Evolutionary conservation across 1,284 basidiomycete genomes (phyloP), one percentile per base, ranked within the genome.

Genomic region (Puccinia horiana): DNA sequence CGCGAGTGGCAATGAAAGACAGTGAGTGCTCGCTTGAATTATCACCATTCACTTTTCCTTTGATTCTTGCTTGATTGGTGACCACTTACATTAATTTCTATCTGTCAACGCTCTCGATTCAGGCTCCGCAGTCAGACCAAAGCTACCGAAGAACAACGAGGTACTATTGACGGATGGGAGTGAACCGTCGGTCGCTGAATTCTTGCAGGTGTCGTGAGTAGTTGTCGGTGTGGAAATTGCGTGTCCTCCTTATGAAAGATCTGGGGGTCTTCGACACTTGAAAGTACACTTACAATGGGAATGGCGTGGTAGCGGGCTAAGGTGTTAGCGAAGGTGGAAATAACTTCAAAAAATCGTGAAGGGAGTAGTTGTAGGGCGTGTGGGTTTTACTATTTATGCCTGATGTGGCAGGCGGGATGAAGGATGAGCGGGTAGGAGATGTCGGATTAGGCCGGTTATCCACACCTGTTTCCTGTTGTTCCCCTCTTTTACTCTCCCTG

Each of bases 101-200:
- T 69, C n/a, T 70, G n/a, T 6, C 5, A 42, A 20, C 20, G 26
- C 20, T n/a, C 6, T 5, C 18, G 23, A 40, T 40, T 69, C 23
- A 70, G 69, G 42, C 69, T 70, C 14, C 69, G 69, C 47, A 70
- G 69, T 49, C 69, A 70, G 47, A 70, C 69, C n/a, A 70, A 70
- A 49, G 37, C 63, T 23, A 23, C 11, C 26, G 69, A 70, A 42
- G 69, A 70, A 42, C 69, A 29, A 18, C 44, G 20, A n/a, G n/a
- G 12, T 29, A 14, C 20, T 70, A 49, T 42, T 44, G 49, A n/a
- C n/a, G n/a, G n/a, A n/a, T n/a, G n/a, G n/a, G n/a, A n/a, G n/a
- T n/a, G n/a, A n/a, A n/a, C n/a, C n/a, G n/a, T n/a, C n/a, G n/a
- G n/a, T n/a, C 47, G 69, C 47, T 18, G 42, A 70, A n/a, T 70